Conservation (phyloP, 2,329 filamentous ascomycete species). For the Zasmidium citrigriseum region DNA sequence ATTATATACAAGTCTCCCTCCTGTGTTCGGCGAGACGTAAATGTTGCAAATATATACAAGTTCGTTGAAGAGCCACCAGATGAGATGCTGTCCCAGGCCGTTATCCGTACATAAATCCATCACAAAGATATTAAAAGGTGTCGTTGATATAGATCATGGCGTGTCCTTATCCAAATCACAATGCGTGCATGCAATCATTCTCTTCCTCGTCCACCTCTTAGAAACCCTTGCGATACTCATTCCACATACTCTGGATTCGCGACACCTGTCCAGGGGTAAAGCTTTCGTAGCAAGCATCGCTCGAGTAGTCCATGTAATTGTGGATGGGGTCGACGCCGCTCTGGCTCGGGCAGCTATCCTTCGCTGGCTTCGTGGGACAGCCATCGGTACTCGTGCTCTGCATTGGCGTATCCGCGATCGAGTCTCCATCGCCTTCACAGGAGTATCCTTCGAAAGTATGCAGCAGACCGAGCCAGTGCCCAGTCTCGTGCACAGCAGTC, state of each 20-base stretch:
- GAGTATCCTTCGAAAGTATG: constrained; percentile 50
- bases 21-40: not conserved
- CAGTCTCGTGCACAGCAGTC: constrained; percentile 51
- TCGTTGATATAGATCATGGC: no score
- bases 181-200: not conserved
- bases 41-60: not conserved
- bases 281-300: constrained; percentile 55
- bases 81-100: not conserved
- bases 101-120: no score
- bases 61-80: not conserved
- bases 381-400: constrained; percentile 53
- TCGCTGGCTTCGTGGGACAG: constrained; percentile 51
- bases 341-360: constrained; percentile 53
- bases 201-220: constrained; percentile 1
- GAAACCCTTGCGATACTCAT: constrained; percentile 40
- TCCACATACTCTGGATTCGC: constrained; percentile 56
- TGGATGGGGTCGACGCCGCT: constrained; percentile 54
- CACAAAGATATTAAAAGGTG: no score
- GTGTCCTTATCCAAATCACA: not conserved
- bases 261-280: constrained; percentile 54
- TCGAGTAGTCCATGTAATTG: constrained; percentile 63
- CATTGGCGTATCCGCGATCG: constrained; percentile 46
- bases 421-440: constrained; percentile 48
- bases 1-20: constrained; percentile 1
- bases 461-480: constrained; percentile 50